Evolutionary conservation across 768 basidiomycete species (phyloP), one percentile per base, ranked within the genome.

Genomic region (Kwoniella botswanensis): DNA sequence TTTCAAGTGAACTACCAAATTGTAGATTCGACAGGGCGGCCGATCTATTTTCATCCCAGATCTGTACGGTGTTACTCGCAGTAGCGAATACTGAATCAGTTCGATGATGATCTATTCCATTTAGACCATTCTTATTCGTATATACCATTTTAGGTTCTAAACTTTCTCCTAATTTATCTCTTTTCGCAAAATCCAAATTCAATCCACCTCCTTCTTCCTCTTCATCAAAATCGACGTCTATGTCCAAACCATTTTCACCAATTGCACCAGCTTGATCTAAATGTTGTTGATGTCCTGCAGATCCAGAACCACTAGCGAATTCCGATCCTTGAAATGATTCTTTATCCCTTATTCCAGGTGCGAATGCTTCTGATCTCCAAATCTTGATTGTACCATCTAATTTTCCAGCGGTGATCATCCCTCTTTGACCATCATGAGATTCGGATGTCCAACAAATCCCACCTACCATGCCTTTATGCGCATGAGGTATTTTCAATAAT

Each of bases 1-100:
- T 95, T 86, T 98, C 96, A 9, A 90, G 89, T 24, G 93, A 90
- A 24, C 89, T 91, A 7, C 93, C 90, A 82, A 94, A 95, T 2
- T 91, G 91, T 67, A 97, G 87, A 70, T 94, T 92, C 18, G 92
- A 93, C 58, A 97, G 86, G 12, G 94, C 90, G 2, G 92, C 89
- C 65, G 90, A 93, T 86, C 93, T 93, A 46, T 91, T 95, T 84
- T 98, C 94, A 76, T 99, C 97, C 97, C 97, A 99, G 74, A 99
- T 88, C 82, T 98, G 96, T 7, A 99, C 94, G 59, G 88, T 88
- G 76, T 91, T 93, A 0, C 94, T 96, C 2, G 94, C 94, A 0
- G 96, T 95, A 0, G 94, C 96, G 76, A 99, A 99, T 4, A 94
- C 83, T n/a, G 91, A 86, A 68, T 95, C 92, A 44, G 89, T 88